A percentile compares a stretch with the other conserved stretches of the same genome.
Conservation (phyloP, 768 basidiomycete genomes). For the Naganishia randhawae region DNA sequence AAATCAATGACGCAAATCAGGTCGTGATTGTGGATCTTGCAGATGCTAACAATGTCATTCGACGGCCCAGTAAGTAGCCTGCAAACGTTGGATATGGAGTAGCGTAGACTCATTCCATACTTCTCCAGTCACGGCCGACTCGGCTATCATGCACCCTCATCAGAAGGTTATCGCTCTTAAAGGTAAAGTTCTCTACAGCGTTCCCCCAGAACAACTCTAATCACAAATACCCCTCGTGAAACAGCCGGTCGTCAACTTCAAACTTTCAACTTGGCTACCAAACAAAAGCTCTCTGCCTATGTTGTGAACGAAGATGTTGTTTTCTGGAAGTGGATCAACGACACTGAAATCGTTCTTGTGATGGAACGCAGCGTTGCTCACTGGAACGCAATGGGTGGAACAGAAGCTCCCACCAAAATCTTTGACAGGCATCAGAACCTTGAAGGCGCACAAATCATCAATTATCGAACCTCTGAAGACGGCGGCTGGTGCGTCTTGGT, state of each 20-base stretch:
- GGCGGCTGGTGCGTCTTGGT: constrained; percentile 97
- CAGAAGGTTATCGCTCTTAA: constrained; percentile 96
- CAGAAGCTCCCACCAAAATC: constrained; percentile 48
- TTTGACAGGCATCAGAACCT: constrained; percentile 97
- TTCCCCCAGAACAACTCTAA: neutral
- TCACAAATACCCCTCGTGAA: constrained; percentile 17
- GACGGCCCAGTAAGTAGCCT: constrained; percentile 45
- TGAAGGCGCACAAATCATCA: constrained; percentile 92
- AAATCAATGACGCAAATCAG: constrained; percentile 89
- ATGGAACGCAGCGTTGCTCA: constrained; percentile 90
- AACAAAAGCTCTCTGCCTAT: constrained; percentile 96
- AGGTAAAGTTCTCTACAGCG: constrained; percentile 54
- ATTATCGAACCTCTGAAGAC: constrained; percentile 86
- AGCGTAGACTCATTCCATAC: neutral
- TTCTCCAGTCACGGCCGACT: constrained; percentile 79
- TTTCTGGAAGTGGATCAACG: constrained; percentile 98
- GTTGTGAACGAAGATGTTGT: constrained; percentile 87
- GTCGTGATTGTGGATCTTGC: constrained; percentile 98
- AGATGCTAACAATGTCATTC: constrained; percentile 86
- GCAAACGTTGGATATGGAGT: neutral
- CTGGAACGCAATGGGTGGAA: constrained; percentile 61
- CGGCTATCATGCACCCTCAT: constrained; percentile 95
- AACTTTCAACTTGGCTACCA: constrained; percentile 95
- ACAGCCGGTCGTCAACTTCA: constrained; percentile 89
- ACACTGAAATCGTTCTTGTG: constrained; percentile 87